These are phyloP conservation scores for Knoxia roxburghii DNA, from an alignment of 257 asterid genomes.

Conservation along the genomic window DNA sequence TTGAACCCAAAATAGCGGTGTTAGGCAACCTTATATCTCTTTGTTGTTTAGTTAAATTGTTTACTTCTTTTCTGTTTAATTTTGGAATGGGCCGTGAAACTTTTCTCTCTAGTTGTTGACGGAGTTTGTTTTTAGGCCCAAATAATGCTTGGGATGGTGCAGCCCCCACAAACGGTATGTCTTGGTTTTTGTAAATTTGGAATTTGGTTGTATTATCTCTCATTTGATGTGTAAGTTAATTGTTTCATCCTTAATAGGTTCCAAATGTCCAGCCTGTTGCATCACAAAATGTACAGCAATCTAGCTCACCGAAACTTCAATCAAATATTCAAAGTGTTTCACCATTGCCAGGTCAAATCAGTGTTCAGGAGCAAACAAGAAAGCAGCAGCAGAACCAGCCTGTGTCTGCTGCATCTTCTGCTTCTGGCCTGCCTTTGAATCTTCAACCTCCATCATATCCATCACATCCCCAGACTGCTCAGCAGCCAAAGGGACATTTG, in stretches of 20 bases:
- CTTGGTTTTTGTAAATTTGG: neutral
- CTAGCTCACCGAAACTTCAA: conserved; percentile 42
- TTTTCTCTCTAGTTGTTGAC: conserved; percentile 23
- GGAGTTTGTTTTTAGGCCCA: conserved; percentile 56
- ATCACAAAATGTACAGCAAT: conserved; percentile 49
- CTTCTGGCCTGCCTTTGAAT: conserved; percentile 41
- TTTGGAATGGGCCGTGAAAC: neutral
- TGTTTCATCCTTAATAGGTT: conserved; percentile 30
- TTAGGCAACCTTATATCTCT: neutral
- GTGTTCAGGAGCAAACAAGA: conserved; percentile 52
- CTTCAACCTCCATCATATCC: conserved; percentile 48
- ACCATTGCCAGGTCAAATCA: conserved; percentile 42
- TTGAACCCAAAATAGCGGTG: neutral
- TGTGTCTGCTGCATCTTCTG: conserved; percentile 31
- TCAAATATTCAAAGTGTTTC: conserved; percentile 43
- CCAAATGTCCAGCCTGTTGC: conserved; percentile 46
- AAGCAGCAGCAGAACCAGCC: conserved; percentile 57
- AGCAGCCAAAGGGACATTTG: conserved; percentile 50
- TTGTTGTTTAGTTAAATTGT: neutral
- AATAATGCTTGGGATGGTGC: conserved; percentile 97
- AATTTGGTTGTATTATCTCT: conserved; percentile 10
- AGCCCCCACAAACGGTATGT: conserved; percentile 70
- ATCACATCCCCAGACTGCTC: conserved; percentile 48
- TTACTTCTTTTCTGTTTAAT: neutral
- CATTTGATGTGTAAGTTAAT: conserved; percentile 10